Percentiles rank a stretch among this genome's conserved stretches.
These are phyloP conservation scores for Miscanthus lutarioriparius DNA, from an alignment of 176 grass and related monocot species.

Conservation along the genomic window DNA sequence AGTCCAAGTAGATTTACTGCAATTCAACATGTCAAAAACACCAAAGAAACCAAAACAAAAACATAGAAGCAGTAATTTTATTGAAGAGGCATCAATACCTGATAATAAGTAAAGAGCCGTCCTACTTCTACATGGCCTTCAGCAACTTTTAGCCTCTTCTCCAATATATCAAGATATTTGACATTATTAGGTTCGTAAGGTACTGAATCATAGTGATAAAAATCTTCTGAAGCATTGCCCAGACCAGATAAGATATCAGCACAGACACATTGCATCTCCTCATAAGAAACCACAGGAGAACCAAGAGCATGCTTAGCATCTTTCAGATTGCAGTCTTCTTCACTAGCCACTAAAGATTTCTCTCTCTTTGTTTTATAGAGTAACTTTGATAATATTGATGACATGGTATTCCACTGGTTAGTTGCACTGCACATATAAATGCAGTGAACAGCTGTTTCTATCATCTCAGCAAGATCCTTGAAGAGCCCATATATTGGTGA, in stretches of 20 bases:
- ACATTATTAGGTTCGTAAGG: constrained; percentile 21
- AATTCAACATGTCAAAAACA: constrained; percentile 9
- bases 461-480: constrained; percentile 69
- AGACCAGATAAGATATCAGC: constrained; percentile 45
- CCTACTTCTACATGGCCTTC: constrained; percentile 98
- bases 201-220: constrained; percentile 33
- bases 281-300: constrained; percentile 45
- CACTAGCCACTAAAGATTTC: constrained; percentile 46
- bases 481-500: constrained; percentile 75
- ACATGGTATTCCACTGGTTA: constrained; percentile 93
- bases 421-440: constrained; percentile 79
- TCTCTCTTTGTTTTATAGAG: constrained; percentile 59
- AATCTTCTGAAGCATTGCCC: constrained; percentile 28
- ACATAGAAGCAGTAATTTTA: constrained; percentile 17
- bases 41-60: neutral
- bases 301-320: constrained; percentile 52
- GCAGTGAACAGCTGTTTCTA: constrained; percentile 74
- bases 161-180: constrained; percentile 54
- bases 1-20: constrained; percentile 11
- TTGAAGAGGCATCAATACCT: constrained; percentile 51
- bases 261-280: constrained; percentile 45
- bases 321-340: constrained; percentile 46
- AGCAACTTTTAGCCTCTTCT: constrained; percentile 77
- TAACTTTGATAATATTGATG: constrained; percentile 81
- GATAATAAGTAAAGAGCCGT: constrained; percentile 91